These are phyloP conservation scores for Bifiguratus adelaidae DNA, from an alignment of 192 early-diverging fungal species.

Conservation along the genomic window DNA sequence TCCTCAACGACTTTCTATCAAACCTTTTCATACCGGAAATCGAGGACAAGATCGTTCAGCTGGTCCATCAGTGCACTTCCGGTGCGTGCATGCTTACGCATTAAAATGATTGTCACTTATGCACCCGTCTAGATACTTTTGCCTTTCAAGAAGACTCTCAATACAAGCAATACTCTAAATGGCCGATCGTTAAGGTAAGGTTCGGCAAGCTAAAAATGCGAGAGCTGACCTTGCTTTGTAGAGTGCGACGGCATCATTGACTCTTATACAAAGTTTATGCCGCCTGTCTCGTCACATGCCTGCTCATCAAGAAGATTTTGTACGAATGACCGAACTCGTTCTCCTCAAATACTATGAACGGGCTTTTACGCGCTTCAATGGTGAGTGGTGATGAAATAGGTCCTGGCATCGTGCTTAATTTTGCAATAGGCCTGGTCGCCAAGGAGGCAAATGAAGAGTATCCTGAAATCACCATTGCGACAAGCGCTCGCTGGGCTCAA, in stretches of 20 bases:
- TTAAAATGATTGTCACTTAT: not conserved
- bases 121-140: conserved; percentile 14
- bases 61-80: conserved; percentile 52
- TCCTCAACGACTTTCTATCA: conserved; percentile 69
- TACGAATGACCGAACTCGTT: conserved; percentile 57
- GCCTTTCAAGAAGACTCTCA: conserved; percentile 35
- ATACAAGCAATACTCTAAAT: conserved; percentile 38
- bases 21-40: conserved; percentile 78
- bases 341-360: conserved; percentile 60
- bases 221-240: conserved; percentile 18
- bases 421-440: conserved; percentile 6
- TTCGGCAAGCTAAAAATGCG: no score
- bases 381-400: conserved; percentile 10
- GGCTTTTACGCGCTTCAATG: conserved; percentile 42
- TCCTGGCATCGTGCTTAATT: not conserved
- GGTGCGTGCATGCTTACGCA: conserved; percentile 21
- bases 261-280: conserved; percentile 54
- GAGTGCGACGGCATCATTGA: conserved; percentile 48
- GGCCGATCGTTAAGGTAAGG: conserved; percentile 60
- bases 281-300: conserved; percentile 49
- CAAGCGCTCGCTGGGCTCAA: conserved; percentile 33
- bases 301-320: conserved; percentile 57
- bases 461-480: conserved; percentile 17
- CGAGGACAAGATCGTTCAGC: conserved; percentile 71
- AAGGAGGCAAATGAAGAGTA: conserved; percentile 3